Base-by-base conservation (phyloP, 1,139 yeast species). In the Pichia sp. region DNA sequence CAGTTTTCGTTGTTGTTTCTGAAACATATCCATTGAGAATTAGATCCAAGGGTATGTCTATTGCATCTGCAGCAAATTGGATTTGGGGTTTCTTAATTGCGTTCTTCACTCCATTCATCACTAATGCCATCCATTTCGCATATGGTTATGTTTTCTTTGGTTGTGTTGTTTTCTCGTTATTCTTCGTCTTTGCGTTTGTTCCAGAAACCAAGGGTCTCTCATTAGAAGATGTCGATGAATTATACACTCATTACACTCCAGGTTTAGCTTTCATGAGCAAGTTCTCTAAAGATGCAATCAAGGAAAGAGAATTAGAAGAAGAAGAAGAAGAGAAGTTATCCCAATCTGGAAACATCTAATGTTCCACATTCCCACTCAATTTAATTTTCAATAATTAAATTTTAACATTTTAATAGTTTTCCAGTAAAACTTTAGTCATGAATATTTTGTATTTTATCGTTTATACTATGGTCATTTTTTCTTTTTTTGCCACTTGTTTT, bases 1-100 rank as follows among this genome's bases (percentile, higher is more conserved):
- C 82, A 62, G 82, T 82, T 41, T 88, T 80, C 77, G 84, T 84
- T 49, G 80, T 85, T 58, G 77, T 82, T 47, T 82, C 92, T 37
- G 96, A 87, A 68, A 72, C 85, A 40, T 86, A 79, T 67, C 90
- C 95, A 47, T 72, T 85, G 55, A 79, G 90, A 60, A 81, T 85
- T 56, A 78, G 92, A 69, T 79, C 90, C 32, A 82, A 84, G 70
- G 87, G 88, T 52, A 84, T 86, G 72, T 82, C 90, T 41, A 69
- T 86, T 46, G 82, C 90, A 46, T 73, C 79, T 39, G 85, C 86
- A 26, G 78, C 85, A 34, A 86, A 85, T 69, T 86, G 95, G 95
- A 53, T 83, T 41, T 80, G 82, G 70, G 88, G 88, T 61, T 85
- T 85, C 72, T 76, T 80, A 51, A 82, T 85, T 67, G 83, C 89